Evolutionary conservation across 1,284 basidiomycete species (phyloP).

Genomic region (Ganoderma boninense): DNA sequence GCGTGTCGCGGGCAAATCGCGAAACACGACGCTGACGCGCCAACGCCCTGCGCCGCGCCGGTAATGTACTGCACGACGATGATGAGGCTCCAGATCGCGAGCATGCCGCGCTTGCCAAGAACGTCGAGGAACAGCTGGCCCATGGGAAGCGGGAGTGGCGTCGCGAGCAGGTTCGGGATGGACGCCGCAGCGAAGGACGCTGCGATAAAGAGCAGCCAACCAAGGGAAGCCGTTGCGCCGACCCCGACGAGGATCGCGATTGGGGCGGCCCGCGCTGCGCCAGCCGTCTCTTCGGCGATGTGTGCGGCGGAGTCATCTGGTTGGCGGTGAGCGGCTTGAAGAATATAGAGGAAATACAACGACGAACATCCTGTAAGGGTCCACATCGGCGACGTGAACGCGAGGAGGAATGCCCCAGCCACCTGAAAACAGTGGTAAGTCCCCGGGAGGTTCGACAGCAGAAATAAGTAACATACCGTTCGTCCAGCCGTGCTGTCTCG

Average conservation of each 20-base stretch:
- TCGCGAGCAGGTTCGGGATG: conserved; percentile 57
- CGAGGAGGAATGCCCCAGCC: conserved; percentile 78
- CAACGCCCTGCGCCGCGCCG: conserved; percentile 77
- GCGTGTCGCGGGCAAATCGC: conserved; percentile 79
- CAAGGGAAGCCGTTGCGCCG: conserved; percentile 63
- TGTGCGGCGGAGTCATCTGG: conserved; percentile 82
- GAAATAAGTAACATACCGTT: conserved; percentile 51
- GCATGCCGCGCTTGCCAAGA: conserved; percentile 74
- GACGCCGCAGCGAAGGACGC: conserved; percentile 71
- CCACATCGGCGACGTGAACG: conserved; percentile 84
- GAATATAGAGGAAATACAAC: neutral
- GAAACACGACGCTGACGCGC: conserved; percentile 78
- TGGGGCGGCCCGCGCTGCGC: conserved; percentile 73
- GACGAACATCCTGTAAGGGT: conserved; percentile 76
- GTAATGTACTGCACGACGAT: conserved; percentile 78
- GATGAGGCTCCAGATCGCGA: conserved; percentile 74
- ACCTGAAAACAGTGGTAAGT: conserved; percentile 46
- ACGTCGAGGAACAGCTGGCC: conserved; percentile 73
- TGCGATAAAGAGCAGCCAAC: conserved; percentile 70
- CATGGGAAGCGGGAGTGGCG: conserved; percentile 70
- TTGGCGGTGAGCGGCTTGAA: conserved; percentile 1
- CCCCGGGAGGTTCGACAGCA: neutral
- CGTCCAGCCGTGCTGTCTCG: conserved; percentile 76
- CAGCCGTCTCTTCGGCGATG: conserved; percentile 76
- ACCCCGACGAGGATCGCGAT: conserved; percentile 79